Evolutionary conservation across 139 green algal species (phyloP).

Genomic region (Monoraphidium neglectum): DNA sequence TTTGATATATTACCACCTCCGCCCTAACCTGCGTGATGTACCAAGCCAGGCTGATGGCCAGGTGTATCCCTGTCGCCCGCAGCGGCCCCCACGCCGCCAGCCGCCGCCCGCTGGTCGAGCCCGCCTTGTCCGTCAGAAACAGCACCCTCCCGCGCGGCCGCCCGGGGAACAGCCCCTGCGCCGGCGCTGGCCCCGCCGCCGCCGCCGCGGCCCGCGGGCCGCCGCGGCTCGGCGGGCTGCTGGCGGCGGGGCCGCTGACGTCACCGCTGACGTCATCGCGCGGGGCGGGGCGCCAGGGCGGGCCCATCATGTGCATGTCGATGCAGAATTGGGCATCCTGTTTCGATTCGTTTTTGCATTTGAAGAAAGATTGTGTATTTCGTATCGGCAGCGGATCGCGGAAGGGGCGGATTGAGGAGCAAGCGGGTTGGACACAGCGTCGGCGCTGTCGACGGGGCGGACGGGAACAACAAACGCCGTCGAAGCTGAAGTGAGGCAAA

Average conservation of each 20-base stretch:
- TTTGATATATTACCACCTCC: too few relatives aligned
- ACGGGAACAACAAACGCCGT: neutral
- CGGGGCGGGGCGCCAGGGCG: neutral
- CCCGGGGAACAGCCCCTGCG: neutral
- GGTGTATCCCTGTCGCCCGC: slow-evolving; percentile 56
- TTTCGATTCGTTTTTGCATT: too few relatives aligned
- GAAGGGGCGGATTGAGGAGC: too few relatives aligned
- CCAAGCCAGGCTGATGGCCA: slow-evolving; percentile 55
- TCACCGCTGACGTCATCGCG: neutral
- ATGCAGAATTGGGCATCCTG: neutral
- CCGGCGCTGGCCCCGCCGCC: slow-evolving; percentile 2
- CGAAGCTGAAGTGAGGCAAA: too few relatives aligned
- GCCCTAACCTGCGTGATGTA: slow-evolving; percentile 39
- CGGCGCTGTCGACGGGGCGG: too few relatives aligned
- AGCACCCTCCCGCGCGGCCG: slow-evolving; percentile 13
- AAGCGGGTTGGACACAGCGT: too few relatives aligned
- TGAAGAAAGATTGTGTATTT: too few relatives aligned
- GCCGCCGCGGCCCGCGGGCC: too few relatives aligned
- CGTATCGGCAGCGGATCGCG: too few relatives aligned
- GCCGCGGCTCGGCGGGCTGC: neutral
- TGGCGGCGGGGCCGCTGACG: neutral
- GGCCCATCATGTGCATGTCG: neutral
- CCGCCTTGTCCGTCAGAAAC: slow-evolving; percentile 40
- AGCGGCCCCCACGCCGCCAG: slow-evolving; percentile 58
- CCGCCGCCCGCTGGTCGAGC: slow-evolving; percentile 62